phyloP scores from a whole-genome alignment of 2,329 filamentous ascomycete genomes.

The Cytospora leucostoma region DNA sequence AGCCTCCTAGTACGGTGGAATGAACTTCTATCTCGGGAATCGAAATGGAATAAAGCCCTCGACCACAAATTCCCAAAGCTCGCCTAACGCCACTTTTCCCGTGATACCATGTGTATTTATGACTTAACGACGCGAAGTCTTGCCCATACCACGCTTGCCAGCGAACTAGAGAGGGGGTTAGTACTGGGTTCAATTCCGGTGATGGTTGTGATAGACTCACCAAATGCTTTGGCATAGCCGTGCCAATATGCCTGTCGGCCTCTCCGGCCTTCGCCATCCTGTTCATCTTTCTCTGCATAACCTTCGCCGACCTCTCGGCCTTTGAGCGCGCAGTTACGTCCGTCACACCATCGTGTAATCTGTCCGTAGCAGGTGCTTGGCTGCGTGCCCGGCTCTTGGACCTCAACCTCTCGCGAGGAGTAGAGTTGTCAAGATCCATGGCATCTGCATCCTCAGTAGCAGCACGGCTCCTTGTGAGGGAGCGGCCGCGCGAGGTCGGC shows the following conservation, averaged over 20 bases:
- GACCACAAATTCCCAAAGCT: slow-evolving; percentile 16
- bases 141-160: slow-evolving; percentile 93
- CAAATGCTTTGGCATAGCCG: slow-evolving; percentile 85
- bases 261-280: slow-evolving; percentile 96
- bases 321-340: slow-evolving; percentile 68
- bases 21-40: slow-evolving; percentile 8
- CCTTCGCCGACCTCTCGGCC: slow-evolving; percentile 83
- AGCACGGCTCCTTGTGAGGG: slow-evolving; percentile 61
- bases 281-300: slow-evolving; percentile 98
- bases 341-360: slow-evolving; percentile 75
- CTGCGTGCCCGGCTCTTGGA: slow-evolving; percentile 72
- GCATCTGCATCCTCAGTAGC: slow-evolving; percentile 66
- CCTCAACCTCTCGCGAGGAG: slow-evolving; percentile 61
- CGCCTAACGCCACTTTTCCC: slow-evolving; percentile 25
- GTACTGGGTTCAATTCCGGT: slow-evolving; percentile 27
- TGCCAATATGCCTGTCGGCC: slow-evolving; percentile 85
- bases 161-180: slow-evolving; percentile 61
- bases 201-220: slow-evolving; percentile 54
- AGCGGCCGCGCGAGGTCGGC: slow-evolving; percentile 67
- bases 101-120: slow-evolving; percentile 8
- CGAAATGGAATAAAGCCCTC: slow-evolving; percentile 8
- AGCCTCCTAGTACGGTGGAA: not conserved
- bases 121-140: slow-evolving; percentile 70
- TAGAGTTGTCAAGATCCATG: slow-evolving; percentile 70
- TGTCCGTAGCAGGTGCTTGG: slow-evolving; percentile 60